Evolutionary conservation across 768 basidiomycete species (phyloP), one percentile per base, ranked within the genome.

Genomic region (Lactifluus hygrophoroides): DNA sequence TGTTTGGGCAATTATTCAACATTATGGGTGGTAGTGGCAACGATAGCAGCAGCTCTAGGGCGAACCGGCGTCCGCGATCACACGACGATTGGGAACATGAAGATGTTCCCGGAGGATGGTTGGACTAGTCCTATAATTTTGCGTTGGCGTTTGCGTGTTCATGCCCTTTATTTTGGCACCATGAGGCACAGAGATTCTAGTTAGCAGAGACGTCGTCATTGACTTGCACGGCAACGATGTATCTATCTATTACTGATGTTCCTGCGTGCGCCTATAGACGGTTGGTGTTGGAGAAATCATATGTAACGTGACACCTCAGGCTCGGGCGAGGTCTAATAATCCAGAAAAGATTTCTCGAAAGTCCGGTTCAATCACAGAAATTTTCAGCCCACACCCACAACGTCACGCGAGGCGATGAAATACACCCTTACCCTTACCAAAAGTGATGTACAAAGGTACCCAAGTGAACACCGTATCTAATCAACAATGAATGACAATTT

Each of bases 1-100:
- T 62, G 54, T 63, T 62, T 4, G 54, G 58, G 23, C 60, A 52
- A 34, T 6, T 51, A 8, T 48, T 61, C 28, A 55, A 51, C 11
- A 51, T 62, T 2, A 49, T 62, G 32, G 37, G 61, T 32, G 19
- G 43, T 44, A 53, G 51, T 51, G 40, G 57, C 17, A 59, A 37
- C 51, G 9, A 46, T 43, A 11, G 40, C 27, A 58, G 30, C 30
- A 16, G 25, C 30, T 58, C 60, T 28, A 52, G 57, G 51, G 27
- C 49, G 30, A 52, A 40, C 27, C 50, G 60, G 25, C 51, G 45
- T 47, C 37, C 46, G n/a, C 32, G 51, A 30, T 28, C 60, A 28
- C 44, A 10, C 23, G 50, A 59, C 30, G 51, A 53, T 14, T n/a
- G 60, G 46, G 56, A 42, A 2, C 45, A 25, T 23, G 56, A 47